Conservation (phyloP, 305 asterid species). For the Solanum hybrid region DNA sequence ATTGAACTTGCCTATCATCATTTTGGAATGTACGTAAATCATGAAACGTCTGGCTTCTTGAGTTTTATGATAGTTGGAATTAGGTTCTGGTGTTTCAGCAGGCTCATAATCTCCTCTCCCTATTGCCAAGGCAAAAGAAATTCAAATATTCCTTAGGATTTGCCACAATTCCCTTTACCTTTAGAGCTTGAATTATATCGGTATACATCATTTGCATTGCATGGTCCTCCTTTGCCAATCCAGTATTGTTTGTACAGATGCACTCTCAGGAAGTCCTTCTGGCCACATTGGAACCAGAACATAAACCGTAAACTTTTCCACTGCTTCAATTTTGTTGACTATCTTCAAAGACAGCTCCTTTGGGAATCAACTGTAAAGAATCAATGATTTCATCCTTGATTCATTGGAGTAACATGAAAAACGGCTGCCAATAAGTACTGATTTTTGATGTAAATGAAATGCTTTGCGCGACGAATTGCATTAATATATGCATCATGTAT, state of each 20-base stretch:
- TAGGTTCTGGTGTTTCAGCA: constrained; percentile 23
- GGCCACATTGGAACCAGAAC: constrained; percentile 52
- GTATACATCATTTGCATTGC: constrained; percentile 41
- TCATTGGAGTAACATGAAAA: constrained; percentile 29
- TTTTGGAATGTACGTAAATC: constrained; percentile 48
- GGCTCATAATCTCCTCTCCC: constrained; percentile 46
- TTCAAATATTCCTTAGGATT: constrained; percentile 37
- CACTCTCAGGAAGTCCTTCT: constrained; percentile 37
- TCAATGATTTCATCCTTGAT: constrained; percentile 23
- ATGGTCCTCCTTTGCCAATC: constrained; percentile 49
- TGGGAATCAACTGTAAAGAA: constrained; percentile 31
- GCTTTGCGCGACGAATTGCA: constrained; percentile 44
- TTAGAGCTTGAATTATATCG: constrained; percentile 26
- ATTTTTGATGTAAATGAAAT: constrained; percentile 45
- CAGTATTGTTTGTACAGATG: constrained; percentile 37
- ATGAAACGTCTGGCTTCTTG: constrained; percentile 36
- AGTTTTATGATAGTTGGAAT: constrained; percentile 27
- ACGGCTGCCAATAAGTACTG: constrained; percentile 50
- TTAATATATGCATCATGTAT: constrained; percentile 45
- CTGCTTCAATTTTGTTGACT: constrained; percentile 35
- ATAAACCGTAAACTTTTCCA: constrained; percentile 34
- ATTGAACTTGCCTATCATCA: constrained; percentile 31
- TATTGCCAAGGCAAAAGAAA: constrained; percentile 47
- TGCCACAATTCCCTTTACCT: constrained; percentile 27
- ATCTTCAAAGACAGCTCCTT: constrained; percentile 41